phyloP scores from a whole-genome alignment of 2,329 filamentous ascomycete species.

The Aspergillus alliaceus region DNA sequence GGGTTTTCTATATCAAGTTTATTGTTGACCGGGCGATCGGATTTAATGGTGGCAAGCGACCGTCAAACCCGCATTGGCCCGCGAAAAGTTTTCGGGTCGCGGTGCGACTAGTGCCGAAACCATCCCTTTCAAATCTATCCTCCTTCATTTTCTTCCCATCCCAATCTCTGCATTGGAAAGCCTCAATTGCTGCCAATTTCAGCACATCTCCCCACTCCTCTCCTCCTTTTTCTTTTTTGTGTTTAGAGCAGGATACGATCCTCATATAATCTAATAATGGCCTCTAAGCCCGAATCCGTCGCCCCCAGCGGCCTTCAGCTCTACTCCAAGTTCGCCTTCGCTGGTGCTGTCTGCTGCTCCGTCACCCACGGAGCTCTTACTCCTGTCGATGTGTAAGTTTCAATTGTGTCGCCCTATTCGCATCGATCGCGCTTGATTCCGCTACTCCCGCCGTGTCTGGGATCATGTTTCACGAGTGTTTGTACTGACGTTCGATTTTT shows the following conservation, averaged over 20 bases:
- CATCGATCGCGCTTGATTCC: slow-evolving; percentile 3
- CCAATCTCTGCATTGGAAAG: slow-evolving; percentile 18
- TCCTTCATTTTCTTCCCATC: slow-evolving; percentile 18
- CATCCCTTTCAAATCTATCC: slow-evolving; percentile 30
- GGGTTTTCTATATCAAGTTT: background rate
- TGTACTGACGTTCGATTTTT: slow-evolving; percentile 5
- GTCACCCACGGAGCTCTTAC: slow-evolving; percentile 96
- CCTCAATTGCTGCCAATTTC: slow-evolving; percentile 17
- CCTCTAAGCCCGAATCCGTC: slow-evolving; percentile 44
- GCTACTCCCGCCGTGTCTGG: background rate
- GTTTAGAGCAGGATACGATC: slow-evolving; percentile 15
- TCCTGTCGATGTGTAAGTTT: slow-evolving; percentile 98
- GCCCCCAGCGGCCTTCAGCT: slow-evolving; percentile 61
- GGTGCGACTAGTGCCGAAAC: slow-evolving; percentile 19
- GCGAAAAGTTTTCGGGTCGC: slow-evolving; percentile 36
- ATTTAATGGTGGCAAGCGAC: slow-evolving; percentile 18
- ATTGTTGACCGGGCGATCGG: slow-evolving; percentile 21
- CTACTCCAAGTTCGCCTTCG: slow-evolving; percentile 95
- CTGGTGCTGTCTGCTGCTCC: slow-evolving; percentile 96
- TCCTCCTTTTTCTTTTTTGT: slow-evolving; percentile 14
- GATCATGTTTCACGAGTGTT: background rate
- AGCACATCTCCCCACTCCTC: slow-evolving; percentile 13
- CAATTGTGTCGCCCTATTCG: background rate
- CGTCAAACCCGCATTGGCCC: slow-evolving; percentile 26
- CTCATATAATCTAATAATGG: slow-evolving; percentile 35